Conservation (phyloP, 805 yeast species). For the Saturnispora dispora region DNA sequence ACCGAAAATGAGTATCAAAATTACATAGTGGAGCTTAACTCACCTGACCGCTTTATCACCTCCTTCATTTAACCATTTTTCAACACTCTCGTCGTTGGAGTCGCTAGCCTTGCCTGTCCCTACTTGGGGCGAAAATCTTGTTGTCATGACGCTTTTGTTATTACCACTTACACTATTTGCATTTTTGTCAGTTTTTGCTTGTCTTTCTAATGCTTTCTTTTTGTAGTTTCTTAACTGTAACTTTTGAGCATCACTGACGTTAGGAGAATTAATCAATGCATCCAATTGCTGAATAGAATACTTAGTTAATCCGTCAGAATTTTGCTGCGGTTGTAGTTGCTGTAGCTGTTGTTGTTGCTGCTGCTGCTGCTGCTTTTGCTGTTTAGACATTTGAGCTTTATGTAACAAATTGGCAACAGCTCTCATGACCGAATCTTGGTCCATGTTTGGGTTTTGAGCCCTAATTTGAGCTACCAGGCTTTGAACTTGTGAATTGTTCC, state of each 20-base stretch:
- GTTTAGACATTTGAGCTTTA: constrained; percentile 34
- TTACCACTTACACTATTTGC: constrained; percentile 2
- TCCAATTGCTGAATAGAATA: constrained; percentile 20
- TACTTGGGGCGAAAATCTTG: constrained; percentile 26
- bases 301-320: constrained; percentile 12
- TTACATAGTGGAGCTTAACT: not conserved
- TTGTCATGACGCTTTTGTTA: constrained; percentile 18
- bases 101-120: constrained; percentile 8
- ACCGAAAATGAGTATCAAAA: not conserved
- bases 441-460: constrained; percentile 52
- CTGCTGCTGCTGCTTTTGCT: constrained; percentile 20
- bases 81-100: constrained; percentile 1
- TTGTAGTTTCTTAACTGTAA: constrained; percentile 27
- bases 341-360: constrained; percentile 13
- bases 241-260: constrained; percentile 36
- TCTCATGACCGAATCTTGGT: constrained; percentile 56
- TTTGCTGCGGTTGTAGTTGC: constrained; percentile 9
- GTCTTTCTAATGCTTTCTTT: constrained; percentile 23
- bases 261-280: constrained; percentile 27
- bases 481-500: constrained; percentile 56
- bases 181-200: constrained; percentile 14
- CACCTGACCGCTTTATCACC: not conserved
- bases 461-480: constrained; percentile 58
- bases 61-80: constrained; percentile 5
- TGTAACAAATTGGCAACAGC: constrained; percentile 59